Percentiles rank a stretch among this genome's conserved stretches.
Conservation (phyloP, 495 filamentous ascomycete genomes). For the Xylaria nigripes region DNA sequence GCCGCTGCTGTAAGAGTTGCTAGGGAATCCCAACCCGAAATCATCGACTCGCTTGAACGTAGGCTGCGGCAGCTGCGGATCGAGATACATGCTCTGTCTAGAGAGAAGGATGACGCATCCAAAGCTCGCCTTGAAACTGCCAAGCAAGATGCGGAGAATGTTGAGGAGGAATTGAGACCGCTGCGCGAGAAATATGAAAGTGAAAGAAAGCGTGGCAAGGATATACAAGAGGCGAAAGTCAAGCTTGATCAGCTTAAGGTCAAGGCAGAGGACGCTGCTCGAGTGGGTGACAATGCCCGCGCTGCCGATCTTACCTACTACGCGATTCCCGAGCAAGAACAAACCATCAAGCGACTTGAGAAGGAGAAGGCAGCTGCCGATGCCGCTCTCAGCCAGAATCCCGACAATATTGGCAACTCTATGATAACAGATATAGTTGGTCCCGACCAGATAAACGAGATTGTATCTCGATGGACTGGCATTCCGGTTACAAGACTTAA, state of each 20-base stretch:
- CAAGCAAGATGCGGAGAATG: slow-evolving; percentile 83
- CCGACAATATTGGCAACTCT: slow-evolving; percentile 50
- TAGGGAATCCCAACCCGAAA: slow-evolving; percentile 90
- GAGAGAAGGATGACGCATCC: slow-evolving; percentile 92
- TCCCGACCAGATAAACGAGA: slow-evolving; percentile 98
- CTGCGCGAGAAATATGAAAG: slow-evolving; percentile 92
- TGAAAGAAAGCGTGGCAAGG: slow-evolving; percentile 77
- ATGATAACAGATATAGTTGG: slow-evolving; percentile 89
- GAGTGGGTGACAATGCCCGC: slow-evolving; percentile 67
- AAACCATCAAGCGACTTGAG: slow-evolving; percentile 70
- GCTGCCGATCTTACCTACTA: slow-evolving; percentile 95
- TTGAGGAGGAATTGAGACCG: slow-evolving; percentile 82
- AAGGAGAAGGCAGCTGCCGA: slow-evolving; percentile 69
- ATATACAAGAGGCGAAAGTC: slow-evolving; percentile 92
- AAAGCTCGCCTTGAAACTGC: slow-evolving; percentile 70
- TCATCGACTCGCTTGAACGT: slow-evolving; percentile 85
- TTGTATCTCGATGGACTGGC: slow-evolving; percentile 90
- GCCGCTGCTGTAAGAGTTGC: slow-evolving; percentile 90
- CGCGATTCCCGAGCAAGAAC: slow-evolving; percentile 86
- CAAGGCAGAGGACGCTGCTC: slow-evolving; percentile 87
- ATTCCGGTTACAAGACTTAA: slow-evolving; percentile 90
- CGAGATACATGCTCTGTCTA: slow-evolving; percentile 86
- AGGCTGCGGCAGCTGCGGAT: slow-evolving; percentile 84
- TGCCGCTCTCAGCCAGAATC: slow-evolving; percentile 56
- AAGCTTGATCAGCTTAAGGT: slow-evolving; percentile 81